phyloP scores from a whole-genome alignment of 768 basidiomycete genomes.

The Crassisporium funariophilum region DNA sequence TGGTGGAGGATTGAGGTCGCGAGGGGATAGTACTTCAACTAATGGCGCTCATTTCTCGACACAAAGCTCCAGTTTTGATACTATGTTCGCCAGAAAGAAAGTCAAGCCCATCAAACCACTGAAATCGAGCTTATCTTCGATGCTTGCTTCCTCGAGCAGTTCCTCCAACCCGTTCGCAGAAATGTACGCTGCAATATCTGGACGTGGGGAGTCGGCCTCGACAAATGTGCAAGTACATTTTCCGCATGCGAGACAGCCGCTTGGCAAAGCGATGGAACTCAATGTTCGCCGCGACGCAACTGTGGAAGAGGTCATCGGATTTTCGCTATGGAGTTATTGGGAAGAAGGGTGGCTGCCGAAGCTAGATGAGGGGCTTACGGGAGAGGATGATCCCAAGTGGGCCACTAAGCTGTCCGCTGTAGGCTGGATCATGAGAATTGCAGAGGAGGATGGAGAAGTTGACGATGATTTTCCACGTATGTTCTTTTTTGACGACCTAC shows the following conservation, averaged over 20 bases:
- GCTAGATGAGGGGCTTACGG: constrained; percentile 64
- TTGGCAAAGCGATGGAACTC: constrained; percentile 64
- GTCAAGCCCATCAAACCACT: constrained; percentile 44
- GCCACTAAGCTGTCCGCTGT: constrained; percentile 65
- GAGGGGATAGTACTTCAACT: constrained; percentile 24
- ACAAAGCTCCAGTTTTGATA: constrained; percentile 16
- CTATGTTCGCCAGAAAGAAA: constrained; percentile 53
- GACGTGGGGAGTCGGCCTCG: constrained; percentile 66
- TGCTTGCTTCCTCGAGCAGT: constrained; percentile 69
- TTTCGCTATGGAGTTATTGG: constrained; percentile 91
- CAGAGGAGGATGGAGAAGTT: constrained; percentile 96
- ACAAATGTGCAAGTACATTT: constrained; percentile 80
- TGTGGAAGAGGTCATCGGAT: constrained; percentile 95
- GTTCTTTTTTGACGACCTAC: constrained; percentile 28
- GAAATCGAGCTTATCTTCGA: constrained; percentile 70
- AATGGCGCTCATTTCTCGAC: constrained; percentile 15
- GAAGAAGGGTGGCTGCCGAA: constrained; percentile 83
- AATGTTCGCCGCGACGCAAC: constrained; percentile 86
- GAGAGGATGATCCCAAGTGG: constrained; percentile 64
- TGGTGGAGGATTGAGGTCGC: constrained; percentile 13
- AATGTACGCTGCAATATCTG: constrained; percentile 83
- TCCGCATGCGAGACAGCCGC: constrained; percentile 70
- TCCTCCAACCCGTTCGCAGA: constrained; percentile 87
- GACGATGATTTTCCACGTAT: constrained; percentile 98
- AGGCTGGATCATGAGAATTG: constrained; percentile 92